A percentile compares a stretch with the other conserved stretches of the same genome.
Evolutionary conservation across 1,139 yeast species (phyloP).

Genomic region (Pichia sp.): DNA sequence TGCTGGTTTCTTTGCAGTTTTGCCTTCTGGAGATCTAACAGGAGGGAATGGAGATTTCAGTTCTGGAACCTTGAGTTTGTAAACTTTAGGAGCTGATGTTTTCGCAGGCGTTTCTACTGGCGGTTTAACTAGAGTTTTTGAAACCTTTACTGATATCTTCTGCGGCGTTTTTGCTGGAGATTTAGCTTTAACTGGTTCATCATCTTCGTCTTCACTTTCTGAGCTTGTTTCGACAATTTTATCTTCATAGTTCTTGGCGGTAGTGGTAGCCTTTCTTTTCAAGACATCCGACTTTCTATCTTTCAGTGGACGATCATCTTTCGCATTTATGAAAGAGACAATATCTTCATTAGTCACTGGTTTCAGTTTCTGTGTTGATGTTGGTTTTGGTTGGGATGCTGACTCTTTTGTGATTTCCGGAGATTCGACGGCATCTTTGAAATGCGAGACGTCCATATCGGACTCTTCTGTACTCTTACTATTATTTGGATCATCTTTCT

Average conservation of each 20-base stretch:
- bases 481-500: background rate
- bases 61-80: too few species aligned
- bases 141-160: background rate
- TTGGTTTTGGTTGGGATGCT: background rate
- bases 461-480: background rate
- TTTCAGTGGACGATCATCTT: slow-evolving; percentile 1
- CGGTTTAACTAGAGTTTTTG: background rate
- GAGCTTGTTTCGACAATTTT: too few species aligned
- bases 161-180: background rate
- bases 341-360: slow-evolving; percentile 5
- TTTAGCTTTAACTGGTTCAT: background rate
- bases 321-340: background rate
- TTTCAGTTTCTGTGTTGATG: background rate
- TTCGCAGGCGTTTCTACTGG: background rate
- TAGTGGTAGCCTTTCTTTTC: background rate
- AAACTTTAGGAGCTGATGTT: background rate
- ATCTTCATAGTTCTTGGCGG: background rate
- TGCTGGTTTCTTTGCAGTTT: background rate
- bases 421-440: background rate
- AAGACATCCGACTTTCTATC: background rate
- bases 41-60: too few species aligned
- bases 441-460: background rate
- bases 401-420: background rate
- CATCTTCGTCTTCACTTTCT: background rate
- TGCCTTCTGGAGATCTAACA: background rate